phyloP scores from a whole-genome alignment of 2,329 filamentous ascomycete species.

The Aspergillus fructus region DNA sequence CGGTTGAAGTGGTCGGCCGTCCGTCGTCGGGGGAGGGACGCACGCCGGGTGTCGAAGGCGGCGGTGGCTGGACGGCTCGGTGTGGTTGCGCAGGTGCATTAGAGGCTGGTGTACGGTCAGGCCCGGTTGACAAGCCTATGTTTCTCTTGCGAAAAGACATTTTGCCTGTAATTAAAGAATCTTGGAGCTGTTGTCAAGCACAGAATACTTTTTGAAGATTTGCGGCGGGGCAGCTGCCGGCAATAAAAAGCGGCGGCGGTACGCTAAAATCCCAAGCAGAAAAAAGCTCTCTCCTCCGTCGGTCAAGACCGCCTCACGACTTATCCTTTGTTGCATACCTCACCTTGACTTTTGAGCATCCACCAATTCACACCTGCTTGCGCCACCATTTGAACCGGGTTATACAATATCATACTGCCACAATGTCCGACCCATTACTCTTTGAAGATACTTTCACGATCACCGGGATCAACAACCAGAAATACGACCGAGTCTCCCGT shows the following conservation, averaged over 20 bases:
- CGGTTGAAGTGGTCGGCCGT: constrained; percentile 84
- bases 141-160: constrained; percentile 72
- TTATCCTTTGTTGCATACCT: constrained; percentile 2
- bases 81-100: constrained; percentile 27
- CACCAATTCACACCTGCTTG: background rate
- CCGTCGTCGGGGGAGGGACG: constrained; percentile 88
- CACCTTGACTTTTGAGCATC: constrained; percentile 8
- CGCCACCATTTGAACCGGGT: background rate
- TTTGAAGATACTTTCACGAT: constrained; percentile 91
- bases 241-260: constrained; percentile 27
- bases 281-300: constrained; percentile 19
- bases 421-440: constrained; percentile 81
- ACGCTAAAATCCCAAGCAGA: constrained; percentile 24
- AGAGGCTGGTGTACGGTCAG: constrained; percentile 31
- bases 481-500: constrained; percentile 94
- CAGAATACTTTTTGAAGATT: constrained; percentile 17
- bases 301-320: background rate
- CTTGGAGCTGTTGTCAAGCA: constrained; percentile 4
- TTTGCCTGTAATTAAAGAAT: constrained; percentile 5
- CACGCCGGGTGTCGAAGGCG: constrained; percentile 52
- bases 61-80: constrained; percentile 28
- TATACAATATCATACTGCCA: constrained; percentile 35
- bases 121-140: constrained; percentile 52
- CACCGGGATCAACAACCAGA: constrained; percentile 73
- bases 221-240: constrained; percentile 23